Conservation (phyloP, 805 yeast species). For the Wickerhamiella brachini region DNA sequence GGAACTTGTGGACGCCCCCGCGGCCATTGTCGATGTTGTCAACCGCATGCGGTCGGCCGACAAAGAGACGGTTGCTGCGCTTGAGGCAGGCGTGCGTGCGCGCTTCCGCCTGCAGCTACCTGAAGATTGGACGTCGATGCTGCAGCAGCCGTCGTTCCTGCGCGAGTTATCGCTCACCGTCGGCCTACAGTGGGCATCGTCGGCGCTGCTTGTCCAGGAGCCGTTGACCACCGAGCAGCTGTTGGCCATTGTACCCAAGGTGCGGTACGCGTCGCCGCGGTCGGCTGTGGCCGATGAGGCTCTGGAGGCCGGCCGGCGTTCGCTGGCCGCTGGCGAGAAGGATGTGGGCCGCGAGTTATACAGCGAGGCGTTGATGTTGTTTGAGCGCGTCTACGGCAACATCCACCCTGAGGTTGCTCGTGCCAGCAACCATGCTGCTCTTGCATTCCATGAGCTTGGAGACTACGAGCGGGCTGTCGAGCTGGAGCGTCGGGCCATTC, state of each 20-base stretch:
- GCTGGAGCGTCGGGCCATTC: slow-evolving; percentile 52
- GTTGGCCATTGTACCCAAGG: slow-evolving; percentile 54
- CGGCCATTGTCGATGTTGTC: slow-evolving; percentile 54
- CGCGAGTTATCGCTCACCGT: slow-evolving; percentile 62
- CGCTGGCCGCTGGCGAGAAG: slow-evolving; percentile 4
- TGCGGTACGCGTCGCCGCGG: slow-evolving; percentile 55
- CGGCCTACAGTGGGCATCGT: slow-evolving; percentile 71
- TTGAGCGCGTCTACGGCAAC: slow-evolving; percentile 73
- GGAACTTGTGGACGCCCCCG: slow-evolving; percentile 43
- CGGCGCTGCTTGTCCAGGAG: neutral
- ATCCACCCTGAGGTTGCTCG: slow-evolving; percentile 69
- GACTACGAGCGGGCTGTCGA: slow-evolving; percentile 45
- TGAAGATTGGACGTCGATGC: slow-evolving; percentile 30
- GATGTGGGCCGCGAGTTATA: slow-evolving; percentile 45
- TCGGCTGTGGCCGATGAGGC: slow-evolving; percentile 63
- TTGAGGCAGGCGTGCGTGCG: slow-evolving; percentile 38
- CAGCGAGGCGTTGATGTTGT: slow-evolving; percentile 54
- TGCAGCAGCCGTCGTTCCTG: slow-evolving; percentile 32
- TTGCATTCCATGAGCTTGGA: slow-evolving; percentile 48
- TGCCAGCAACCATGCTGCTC: slow-evolving; percentile 52
- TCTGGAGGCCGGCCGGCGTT: slow-evolving; percentile 26
- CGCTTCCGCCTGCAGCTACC: slow-evolving; percentile 55
- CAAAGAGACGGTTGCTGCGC: slow-evolving; percentile 9
- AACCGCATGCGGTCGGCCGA: slow-evolving; percentile 38
- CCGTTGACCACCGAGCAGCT: slow-evolving; percentile 34